Evolutionary conservation across 2,329 filamentous ascomycete genomes (phyloP).

Genomic region (Aspergillus ochraceus): DNA sequence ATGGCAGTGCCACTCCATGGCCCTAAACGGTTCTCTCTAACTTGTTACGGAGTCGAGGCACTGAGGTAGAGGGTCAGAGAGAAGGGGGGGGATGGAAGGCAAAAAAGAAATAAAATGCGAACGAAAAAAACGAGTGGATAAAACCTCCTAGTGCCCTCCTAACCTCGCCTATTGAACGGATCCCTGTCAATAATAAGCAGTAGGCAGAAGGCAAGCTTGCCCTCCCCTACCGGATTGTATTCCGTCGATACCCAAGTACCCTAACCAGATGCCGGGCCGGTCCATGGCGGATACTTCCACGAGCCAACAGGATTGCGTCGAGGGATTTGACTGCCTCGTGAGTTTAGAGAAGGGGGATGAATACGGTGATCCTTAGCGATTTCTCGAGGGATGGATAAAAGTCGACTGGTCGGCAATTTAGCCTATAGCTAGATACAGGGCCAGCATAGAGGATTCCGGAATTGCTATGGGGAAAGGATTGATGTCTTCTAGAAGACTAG

Average conservation of each 20-base stretch:
- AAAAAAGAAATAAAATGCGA: too few relatives aligned
- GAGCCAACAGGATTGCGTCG: conserved; percentile 9
- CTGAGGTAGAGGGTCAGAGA: too few relatives aligned
- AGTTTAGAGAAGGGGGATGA: too few relatives aligned
- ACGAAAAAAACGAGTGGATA: too few relatives aligned
- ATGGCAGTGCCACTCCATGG: too few relatives aligned
- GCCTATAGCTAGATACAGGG: too few relatives aligned
- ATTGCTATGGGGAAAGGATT: not conserved
- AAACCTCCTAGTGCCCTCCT: not conserved
- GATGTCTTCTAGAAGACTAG: not conserved
- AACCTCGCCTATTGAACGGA: not conserved
- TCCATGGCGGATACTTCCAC: conserved; percentile 16
- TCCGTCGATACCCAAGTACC: not conserved
- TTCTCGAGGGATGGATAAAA: not conserved
- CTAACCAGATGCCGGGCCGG: conserved; percentile 15
- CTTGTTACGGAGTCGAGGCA: too few relatives aligned
- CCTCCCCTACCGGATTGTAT: not conserved
- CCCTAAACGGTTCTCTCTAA: too few relatives aligned
- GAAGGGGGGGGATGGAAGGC: too few relatives aligned
- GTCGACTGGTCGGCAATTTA: too few relatives aligned
- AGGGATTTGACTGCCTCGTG: not conserved
- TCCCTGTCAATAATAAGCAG: not conserved
- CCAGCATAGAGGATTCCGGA: too few relatives aligned
- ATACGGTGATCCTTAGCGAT: not conserved
- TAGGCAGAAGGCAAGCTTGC: not conserved